These are phyloP conservation scores for Epichloe coenophiala DNA, from an alignment of 2,329 filamentous ascomycete species.

Conservation along the genomic window DNA sequence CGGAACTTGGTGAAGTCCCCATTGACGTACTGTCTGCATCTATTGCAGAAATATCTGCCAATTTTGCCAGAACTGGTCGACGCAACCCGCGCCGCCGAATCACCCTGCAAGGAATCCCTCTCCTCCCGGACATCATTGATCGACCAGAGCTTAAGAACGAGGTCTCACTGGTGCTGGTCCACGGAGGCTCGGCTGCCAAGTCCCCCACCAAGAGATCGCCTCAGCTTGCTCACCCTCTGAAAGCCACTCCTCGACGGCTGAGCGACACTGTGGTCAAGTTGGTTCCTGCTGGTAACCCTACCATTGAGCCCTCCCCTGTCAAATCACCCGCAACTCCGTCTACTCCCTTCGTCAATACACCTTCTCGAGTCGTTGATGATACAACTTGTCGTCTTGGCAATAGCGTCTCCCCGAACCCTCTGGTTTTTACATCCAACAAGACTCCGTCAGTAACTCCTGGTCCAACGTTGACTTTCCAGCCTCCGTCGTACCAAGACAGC, in stretches of 20 bases:
- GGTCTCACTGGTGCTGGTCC: conserved; percentile 10
- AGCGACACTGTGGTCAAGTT: conserved; percentile 18
- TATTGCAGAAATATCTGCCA: conserved; percentile 12
- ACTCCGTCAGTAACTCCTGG: background rate
- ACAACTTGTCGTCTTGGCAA: background rate
- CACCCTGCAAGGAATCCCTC: conserved; percentile 10
- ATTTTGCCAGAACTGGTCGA: conserved; percentile 7
- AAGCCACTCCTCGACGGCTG: conserved; percentile 13
- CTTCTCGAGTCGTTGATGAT: background rate
- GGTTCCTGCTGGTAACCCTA: conserved; percentile 13
- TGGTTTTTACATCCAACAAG: background rate
- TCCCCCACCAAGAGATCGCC: conserved; percentile 19
- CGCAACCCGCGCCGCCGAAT: conserved; percentile 1
- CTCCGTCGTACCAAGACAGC: background rate
- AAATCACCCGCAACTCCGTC: conserved; percentile 17
- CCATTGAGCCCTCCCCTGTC: conserved; percentile 15
- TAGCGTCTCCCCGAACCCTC: background rate
- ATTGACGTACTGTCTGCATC: conserved; percentile 15
- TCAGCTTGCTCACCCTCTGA: conserved; percentile 15
- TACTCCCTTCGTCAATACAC: conserved; percentile 11
- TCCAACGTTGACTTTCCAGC: background rate
- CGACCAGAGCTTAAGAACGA: conserved; percentile 16
- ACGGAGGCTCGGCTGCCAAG: conserved; percentile 10
- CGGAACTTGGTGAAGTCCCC: conserved; percentile 8
- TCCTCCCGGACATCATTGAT: conserved; percentile 17